Percentiles rank a stretch among this genome's conserved stretches.
phyloP scores from a whole-genome alignment of 2,329 filamentous ascomycete genomes.

The Onygenales sp. region DNA sequence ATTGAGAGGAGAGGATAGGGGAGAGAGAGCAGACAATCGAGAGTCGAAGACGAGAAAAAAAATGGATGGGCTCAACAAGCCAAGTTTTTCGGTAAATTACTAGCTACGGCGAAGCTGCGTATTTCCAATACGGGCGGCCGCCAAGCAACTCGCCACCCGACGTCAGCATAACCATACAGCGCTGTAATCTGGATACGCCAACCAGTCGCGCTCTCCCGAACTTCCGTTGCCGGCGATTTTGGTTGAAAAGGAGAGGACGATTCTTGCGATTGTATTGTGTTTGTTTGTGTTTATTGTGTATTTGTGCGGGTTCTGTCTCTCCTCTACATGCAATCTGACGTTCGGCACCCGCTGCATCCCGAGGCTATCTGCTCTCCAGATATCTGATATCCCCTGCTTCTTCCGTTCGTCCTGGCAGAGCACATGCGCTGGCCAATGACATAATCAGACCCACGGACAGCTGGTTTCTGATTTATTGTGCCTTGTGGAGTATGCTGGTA shows the following conservation, averaged over 20 bases:
- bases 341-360: neutral
- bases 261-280: neutral
- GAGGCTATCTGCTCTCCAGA: neutral
- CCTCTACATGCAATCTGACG: neutral
- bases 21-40: conserved; percentile 6
- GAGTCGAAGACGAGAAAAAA: neutral
- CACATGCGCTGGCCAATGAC: too few species aligned
- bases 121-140: neutral
- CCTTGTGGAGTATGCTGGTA: too few species aligned
- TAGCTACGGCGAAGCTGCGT: neutral
- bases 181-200: neutral
- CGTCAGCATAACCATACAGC: neutral
- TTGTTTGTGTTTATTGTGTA: neutral
- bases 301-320: neutral
- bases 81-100: neutral
- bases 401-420: neutral
- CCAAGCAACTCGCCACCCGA: neutral
- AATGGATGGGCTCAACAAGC: neutral
- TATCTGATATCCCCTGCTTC: neutral
- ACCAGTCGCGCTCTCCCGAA: neutral
- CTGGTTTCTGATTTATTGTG: too few species aligned
- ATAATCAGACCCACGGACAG: too few species aligned
- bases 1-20: conserved; percentile 8
- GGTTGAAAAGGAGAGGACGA: neutral
- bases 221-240: neutral